Conservation (phyloP, 2,329 filamentous ascomycete genomes). For the Nothomitra cinnamomea region DNA sequence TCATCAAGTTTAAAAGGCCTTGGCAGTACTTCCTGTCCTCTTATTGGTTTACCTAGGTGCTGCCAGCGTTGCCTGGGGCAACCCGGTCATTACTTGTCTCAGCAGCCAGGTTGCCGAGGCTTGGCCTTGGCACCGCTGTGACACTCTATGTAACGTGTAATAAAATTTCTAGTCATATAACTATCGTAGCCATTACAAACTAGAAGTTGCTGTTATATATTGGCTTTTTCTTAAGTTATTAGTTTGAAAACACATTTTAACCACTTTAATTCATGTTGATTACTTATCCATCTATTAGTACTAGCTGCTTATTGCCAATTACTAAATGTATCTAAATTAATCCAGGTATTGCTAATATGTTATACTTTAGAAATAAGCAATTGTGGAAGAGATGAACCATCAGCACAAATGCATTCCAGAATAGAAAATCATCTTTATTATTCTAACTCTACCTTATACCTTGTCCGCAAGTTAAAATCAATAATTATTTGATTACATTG, state of each 20-base stretch:
- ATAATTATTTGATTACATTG: background rate
- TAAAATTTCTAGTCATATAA: background rate
- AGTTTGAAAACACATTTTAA: background rate
- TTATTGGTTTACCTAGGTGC: too few relatives aligned
- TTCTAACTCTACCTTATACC: background rate
- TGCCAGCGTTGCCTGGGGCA: too few relatives aligned
- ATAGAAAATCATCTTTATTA: background rate
- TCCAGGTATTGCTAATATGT: too few relatives aligned
- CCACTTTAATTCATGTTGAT: too few relatives aligned
- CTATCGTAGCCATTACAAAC: background rate
- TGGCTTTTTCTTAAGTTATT: background rate
- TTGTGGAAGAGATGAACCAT: background rate
- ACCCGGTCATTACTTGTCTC: too few relatives aligned
- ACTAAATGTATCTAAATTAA: too few relatives aligned
- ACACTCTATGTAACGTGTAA: conserved; percentile 1
- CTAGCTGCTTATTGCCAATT: too few relatives aligned
- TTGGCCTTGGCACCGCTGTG: too few relatives aligned
- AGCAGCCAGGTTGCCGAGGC: too few relatives aligned
- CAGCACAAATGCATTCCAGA: background rate
- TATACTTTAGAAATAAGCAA: background rate
- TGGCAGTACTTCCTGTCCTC: too few relatives aligned
- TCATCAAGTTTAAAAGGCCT: too few relatives aligned
- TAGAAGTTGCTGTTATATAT: background rate
- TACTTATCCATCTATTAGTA: too few relatives aligned
- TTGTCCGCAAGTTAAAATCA: background rate